Base-by-base conservation (phyloP, 1,284 basidiomycete genomes). In the Cryptococcus sp. region DNA sequence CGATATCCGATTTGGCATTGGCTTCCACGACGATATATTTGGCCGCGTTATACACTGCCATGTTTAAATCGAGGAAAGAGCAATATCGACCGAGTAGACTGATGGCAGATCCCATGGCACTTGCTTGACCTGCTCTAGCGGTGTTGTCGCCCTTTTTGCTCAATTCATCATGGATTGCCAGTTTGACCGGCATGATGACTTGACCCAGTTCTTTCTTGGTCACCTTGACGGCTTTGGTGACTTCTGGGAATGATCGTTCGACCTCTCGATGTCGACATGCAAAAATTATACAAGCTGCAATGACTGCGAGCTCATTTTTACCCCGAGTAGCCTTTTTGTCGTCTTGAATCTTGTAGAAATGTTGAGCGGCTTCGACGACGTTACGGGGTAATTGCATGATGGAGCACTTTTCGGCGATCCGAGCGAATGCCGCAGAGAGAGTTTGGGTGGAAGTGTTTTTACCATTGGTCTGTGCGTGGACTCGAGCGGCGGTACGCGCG, bases 281-380 rank as follows among this genome's bases (percentile, higher is more conserved):
- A 64, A 97, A 94, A 73, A 98, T 97, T 74, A 99, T 96, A 78
- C 93, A 97, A 1, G 95, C 94, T 8, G 94, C 95, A 64, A 97
- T 93, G 70, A 96, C 87, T 0, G 93, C 92, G 57, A 94, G 89
- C 31, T 70, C 69, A 11, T 89, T 88, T 74, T 97, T 98, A 41
- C 93, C 94, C 42, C 89, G 87, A 11, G 96, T 80, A 10, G 96
- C 82, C 72, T 91, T 91, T 74, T 96, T 60, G 77, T 98, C 93
- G 73, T 98, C 92, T 31, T 90, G 90, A 49, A 94, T 89, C 76
- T 95, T 93, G 81, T 94, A 98, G 4, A 97, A 82, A 79, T 97
- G 94, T 77, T 98, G 98, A 4, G 76, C 76, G 5, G 65, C 61
- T 35, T 72, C 66, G 50, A 90, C 89, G 59, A 95, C 94, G 67